A percentile compares a stretch with the other conserved stretches of the same genome.
Conservation (phyloP, 129 eudicot genomes). For the Artemisia argyi region DNA sequence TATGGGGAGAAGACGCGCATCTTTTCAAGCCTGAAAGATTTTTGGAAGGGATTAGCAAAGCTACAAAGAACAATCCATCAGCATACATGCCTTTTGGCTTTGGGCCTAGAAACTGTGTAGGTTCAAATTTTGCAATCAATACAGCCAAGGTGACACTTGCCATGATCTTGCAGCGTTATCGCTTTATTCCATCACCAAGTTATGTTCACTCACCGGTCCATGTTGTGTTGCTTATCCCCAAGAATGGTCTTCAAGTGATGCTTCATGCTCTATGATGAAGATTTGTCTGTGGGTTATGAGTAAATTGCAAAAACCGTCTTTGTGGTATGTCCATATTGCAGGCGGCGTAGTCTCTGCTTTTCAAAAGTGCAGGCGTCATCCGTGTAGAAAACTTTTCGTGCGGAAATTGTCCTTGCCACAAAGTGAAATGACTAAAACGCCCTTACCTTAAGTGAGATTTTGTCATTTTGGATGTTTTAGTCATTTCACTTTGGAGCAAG, state of each 20-base stretch:
- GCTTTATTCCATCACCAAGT: conserved; percentile 33
- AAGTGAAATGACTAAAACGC: too few relatives aligned
- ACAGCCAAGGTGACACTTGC: conserved; percentile 46
- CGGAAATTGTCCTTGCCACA: too few relatives aligned
- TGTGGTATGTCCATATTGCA: too few relatives aligned
- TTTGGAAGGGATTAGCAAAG: conserved; percentile 44
- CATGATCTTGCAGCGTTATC: conserved; percentile 46
- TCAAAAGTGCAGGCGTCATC: too few relatives aligned
- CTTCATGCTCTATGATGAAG: conserved; percentile 28
- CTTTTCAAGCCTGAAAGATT: conserved; percentile 59
- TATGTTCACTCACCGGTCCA: conserved; percentile 37
- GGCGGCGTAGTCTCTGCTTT: too few relatives aligned
- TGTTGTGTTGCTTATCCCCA: conserved; percentile 33
- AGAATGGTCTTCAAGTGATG: conserved; percentile 44
- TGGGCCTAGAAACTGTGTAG: conserved; percentile 50
- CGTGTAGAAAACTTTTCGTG: too few relatives aligned
- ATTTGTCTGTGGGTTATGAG: not conserved
- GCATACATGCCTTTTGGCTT: conserved; percentile 53
- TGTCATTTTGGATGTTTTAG: too few relatives aligned
- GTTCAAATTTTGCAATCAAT: conserved; percentile 39
- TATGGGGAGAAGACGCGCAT: conserved; percentile 61
- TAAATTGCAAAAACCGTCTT: too few relatives aligned
- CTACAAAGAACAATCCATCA: conserved; percentile 46
- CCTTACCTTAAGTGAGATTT: too few relatives aligned
- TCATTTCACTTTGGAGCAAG: too few relatives aligned